Evolutionary conservation across 805 yeast species (phyloP), one percentile per base, ranked within the genome.

Genomic region (Diddensiella transvaalensis): DNA sequence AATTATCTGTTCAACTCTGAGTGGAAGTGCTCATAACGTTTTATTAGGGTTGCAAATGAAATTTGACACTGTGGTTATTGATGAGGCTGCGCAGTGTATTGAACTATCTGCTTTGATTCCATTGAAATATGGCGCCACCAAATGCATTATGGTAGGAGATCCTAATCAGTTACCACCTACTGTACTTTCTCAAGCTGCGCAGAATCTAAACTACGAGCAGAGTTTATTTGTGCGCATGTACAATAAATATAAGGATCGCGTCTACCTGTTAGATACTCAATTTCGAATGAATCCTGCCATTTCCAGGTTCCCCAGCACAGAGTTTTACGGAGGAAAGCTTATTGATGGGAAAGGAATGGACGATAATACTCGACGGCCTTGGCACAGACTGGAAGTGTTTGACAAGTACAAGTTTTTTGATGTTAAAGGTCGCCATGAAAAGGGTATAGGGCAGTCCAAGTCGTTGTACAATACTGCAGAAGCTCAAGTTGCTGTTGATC

Each of bases 121-220:
- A 0, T 71, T 93, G 55, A 74, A 95, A 60, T 93, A 90, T 64
- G 98, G 98, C 1, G 86, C 95, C 59, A 82, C 76, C 51, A 80
- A 82, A 47, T 91, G 98, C 69, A 84, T 93, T 42, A 85, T 93
- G 95, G 99, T 93, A 40, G 99, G 99, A 64, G 99, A 93, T 70
- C 98, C 98, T 1, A 90, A 93, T 63, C 99, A 93, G 69, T 75
- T 93, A 53, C 99, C 99, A 0, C 99, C 99, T 0, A 91, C 99
- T 0, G 98, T 91, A 8, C 68, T 93, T 17, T 91, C 97, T 0
- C 89, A 85, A 57, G 83, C 80, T 11, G 98, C 99, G 1, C 83
- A 95, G 1, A 72, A 78, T 3, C 78, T 74, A 57, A 79, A 80
- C 38, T 93, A 93, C 61, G 96, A 91, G 54, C 96, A 91, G 65